Evolutionary conservation across 2,329 filamentous ascomycete species (phyloP), one percentile per base, ranked within the genome.

Genomic region (Aspergillus vadensis): DNA sequence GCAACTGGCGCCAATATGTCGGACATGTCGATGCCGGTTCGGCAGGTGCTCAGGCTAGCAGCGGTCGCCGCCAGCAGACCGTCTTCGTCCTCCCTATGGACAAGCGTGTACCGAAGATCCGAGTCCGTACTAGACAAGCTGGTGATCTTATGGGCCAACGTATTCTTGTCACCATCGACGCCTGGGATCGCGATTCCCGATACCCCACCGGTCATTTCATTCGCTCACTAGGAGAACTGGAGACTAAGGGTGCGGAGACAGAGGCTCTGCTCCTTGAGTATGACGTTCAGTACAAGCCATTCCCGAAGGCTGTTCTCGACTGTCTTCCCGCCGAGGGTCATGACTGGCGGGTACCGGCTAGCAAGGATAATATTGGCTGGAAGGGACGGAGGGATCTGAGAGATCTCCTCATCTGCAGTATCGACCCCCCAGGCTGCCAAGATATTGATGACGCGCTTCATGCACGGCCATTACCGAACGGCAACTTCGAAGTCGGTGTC

Each of bases 381-480:
- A 88, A 84, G 68, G 91, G 90, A 65, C 85, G 95, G 64, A 85
- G 88, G 70, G 95, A 99, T 80, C 83, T 98, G 43, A 86, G 95
- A 67, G 87, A 88, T 67, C 85, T 97, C 12, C 83, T 96, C 47
- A 91, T 99, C 64, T 99, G 95, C 84, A 98, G 94, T 78, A 99
- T 99, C 70, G 95, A 99, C 74, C 95, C 95, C 52, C 86, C 92
- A 30, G 93, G 93, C 2, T 99, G 95, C 77, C 94, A 98, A 71
- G 95, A 99, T 81, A 99, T 99, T 60, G 95, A 99, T 70, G 96
- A 99, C 77, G 95, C 95, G 17, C 85, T 99, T 6, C 96, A 99
- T 76, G 93, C 95, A 6, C 85, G 88, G 62, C 83, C 85, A 54
- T 80, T 99, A 21, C 89, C 92, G 0, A 98, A 98, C 70, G 95